phyloP scores from a whole-genome alignment of 495 filamentous ascomycete species.

The Gamarada debralockiae region DNA sequence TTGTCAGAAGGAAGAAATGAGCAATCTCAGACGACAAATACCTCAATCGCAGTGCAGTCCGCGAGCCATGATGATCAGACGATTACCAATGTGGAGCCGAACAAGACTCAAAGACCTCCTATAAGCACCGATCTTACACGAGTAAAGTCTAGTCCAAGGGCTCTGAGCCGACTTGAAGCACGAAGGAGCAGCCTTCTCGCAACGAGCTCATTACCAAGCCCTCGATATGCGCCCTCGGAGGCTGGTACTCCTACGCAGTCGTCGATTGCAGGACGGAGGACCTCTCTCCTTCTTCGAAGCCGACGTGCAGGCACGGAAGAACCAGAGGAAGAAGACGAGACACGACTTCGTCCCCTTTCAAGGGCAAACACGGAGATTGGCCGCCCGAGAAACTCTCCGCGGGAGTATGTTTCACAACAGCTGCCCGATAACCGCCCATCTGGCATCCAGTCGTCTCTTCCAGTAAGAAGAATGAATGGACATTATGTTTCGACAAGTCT shows the following conservation, averaged over 20 bases:
- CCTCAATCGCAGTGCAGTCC: slow-evolving; percentile 11
- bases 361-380: slow-evolving; percentile 56
- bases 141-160: slow-evolving; percentile 52
- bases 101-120: slow-evolving; percentile 30
- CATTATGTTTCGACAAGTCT: slow-evolving; percentile 22
- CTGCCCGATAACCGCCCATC: slow-evolving; percentile 15
- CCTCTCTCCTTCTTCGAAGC: slow-evolving; percentile 38
- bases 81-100: slow-evolving; percentile 2
- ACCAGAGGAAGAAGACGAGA: slow-evolving; percentile 37
- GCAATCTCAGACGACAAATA: not conserved
- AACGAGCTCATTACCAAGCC: slow-evolving; percentile 29
- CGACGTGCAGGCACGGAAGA: slow-evolving; percentile 45
- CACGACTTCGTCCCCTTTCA: slow-evolving; percentile 48
- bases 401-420: slow-evolving; percentile 22
- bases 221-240: slow-evolving; percentile 23
- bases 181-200: slow-evolving; percentile 58
- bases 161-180: slow-evolving; percentile 68
- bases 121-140: slow-evolving; percentile 42
- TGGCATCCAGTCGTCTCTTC: slow-evolving; percentile 20
- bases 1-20: slow-evolving; percentile 57
- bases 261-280: slow-evolving; percentile 34
- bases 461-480: slow-evolving; percentile 23
- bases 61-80: slow-evolving; percentile 25
- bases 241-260: slow-evolving; percentile 22
- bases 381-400: slow-evolving; percentile 19